These are phyloP conservation scores for Verruconis gallopava DNA, from an alignment of 2,329 filamentous ascomycete genomes.

Conservation along the genomic window DNA sequence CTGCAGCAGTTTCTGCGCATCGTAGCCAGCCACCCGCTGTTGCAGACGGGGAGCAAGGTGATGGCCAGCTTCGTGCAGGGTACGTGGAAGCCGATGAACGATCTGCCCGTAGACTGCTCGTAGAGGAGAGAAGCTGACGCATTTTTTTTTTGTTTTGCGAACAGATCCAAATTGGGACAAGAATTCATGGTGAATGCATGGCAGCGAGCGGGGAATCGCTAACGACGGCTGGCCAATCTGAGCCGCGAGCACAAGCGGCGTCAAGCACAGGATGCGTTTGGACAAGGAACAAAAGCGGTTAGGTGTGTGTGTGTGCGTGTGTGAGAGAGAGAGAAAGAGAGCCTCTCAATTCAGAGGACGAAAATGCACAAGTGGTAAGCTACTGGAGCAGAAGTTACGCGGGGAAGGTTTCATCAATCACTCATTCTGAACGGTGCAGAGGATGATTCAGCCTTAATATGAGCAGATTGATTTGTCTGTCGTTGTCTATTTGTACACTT, in stretches of 20 bases:
- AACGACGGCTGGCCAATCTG: background rate
- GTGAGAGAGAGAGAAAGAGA: too few relatives aligned
- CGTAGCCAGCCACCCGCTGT: constrained; percentile 85
- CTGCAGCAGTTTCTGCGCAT: constrained; percentile 95
- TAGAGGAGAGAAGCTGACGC: background rate
- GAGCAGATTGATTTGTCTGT: too few relatives aligned
- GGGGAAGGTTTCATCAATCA: too few relatives aligned
- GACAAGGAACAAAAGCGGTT: too few relatives aligned
- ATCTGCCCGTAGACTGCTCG: background rate
- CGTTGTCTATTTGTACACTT: too few relatives aligned
- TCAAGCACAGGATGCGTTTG: too few relatives aligned
- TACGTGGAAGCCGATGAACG: constrained; percentile 30
- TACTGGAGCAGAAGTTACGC: too few relatives aligned
- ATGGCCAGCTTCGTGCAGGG: constrained; percentile 93
- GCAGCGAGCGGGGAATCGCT: background rate
- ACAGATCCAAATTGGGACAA: constrained; percentile 80
- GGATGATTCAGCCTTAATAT: too few relatives aligned
- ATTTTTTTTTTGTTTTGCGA: constrained; percentile 7
- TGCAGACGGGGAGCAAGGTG: constrained; percentile 97
- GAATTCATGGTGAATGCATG: constrained; percentile 56
- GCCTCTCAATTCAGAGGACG: too few relatives aligned
- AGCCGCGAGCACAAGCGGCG: background rate
- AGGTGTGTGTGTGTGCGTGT: background rate
- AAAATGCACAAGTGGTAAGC: too few relatives aligned
- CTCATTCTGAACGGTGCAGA: too few relatives aligned